phyloP scores from a whole-genome alignment of 2,329 filamentous ascomycete genomes.

The Stenocarpella maydis region DNA sequence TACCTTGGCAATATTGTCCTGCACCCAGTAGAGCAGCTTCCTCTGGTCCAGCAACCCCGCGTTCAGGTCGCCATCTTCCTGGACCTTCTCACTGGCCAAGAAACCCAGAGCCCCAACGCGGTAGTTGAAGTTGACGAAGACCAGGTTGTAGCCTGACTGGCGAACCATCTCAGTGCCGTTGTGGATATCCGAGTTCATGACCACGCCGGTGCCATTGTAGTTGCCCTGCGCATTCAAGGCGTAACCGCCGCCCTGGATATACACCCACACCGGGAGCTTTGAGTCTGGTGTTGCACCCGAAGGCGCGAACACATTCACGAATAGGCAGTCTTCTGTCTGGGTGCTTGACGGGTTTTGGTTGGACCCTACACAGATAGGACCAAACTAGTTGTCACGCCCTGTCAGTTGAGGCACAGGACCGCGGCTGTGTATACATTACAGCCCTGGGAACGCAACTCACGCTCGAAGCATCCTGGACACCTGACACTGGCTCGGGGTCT shows the following conservation, averaged over 20 bases:
- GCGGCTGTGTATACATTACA: too few species aligned
- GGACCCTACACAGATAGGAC: slow-evolving; percentile 53
- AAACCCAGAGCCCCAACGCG: slow-evolving; percentile 29
- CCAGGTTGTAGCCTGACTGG: slow-evolving; percentile 54
- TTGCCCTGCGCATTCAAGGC: slow-evolving; percentile 56
- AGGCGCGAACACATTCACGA: slow-evolving; percentile 54
- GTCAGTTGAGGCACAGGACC: neutral
- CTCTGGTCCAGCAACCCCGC: slow-evolving; percentile 69
- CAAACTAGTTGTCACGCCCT: slow-evolving; percentile 45
- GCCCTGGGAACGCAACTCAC: slow-evolving; percentile 49
- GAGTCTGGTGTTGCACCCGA: slow-evolving; percentile 48
- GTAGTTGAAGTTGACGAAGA: slow-evolving; percentile 32
- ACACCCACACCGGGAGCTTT: slow-evolving; percentile 62
- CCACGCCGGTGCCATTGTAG: slow-evolving; percentile 58
- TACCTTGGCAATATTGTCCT: slow-evolving; percentile 61
- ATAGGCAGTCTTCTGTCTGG: slow-evolving; percentile 51
- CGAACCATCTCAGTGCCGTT: slow-evolving; percentile 66
- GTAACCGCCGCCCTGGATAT: slow-evolving; percentile 61
- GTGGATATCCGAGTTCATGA: slow-evolving; percentile 53
- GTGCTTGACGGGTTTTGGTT: slow-evolving; percentile 41
- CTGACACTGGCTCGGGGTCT: slow-evolving; percentile 59
- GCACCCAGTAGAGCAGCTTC: slow-evolving; percentile 65
- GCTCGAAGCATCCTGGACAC: slow-evolving; percentile 59
- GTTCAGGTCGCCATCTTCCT: slow-evolving; percentile 64
- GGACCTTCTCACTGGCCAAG: slow-evolving; percentile 58